Conservation (phyloP, 306 rosid genomes). For the Cotoneaster glaucophyllus region DNA sequence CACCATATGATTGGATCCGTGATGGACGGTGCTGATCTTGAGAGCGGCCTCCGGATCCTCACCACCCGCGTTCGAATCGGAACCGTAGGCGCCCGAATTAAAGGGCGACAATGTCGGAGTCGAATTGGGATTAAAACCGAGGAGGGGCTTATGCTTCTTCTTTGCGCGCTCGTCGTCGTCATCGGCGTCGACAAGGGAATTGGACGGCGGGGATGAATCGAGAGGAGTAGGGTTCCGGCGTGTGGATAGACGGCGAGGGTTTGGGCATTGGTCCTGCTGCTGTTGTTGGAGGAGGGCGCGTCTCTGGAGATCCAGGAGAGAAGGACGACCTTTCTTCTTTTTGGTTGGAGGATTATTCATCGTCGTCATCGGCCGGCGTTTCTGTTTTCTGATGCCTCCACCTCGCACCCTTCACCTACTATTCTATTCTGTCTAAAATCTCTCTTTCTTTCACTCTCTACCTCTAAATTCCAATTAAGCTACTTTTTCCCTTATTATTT, state of each 20-base stretch:
- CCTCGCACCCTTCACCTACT: conserved; percentile 17
- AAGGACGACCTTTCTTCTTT: conserved; percentile 96
- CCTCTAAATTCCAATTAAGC: background rate
- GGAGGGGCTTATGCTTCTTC: conserved; percentile 75
- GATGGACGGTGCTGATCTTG: conserved; percentile 38
- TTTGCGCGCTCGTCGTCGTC: conserved; percentile 69
- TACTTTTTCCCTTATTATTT: background rate
- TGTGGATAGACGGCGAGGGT: conserved; percentile 23
- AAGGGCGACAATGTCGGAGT: conserved; percentile 42
- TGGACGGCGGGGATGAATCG: conserved; percentile 3
- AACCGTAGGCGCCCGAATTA: conserved; percentile 22
- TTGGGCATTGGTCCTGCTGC: background rate
- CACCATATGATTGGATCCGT: conserved; percentile 51
- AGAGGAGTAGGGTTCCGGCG: conserved; percentile 17
- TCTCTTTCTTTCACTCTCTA: conserved; percentile 10
- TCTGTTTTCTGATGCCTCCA: conserved; percentile 40
- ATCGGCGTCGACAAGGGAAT: conserved; percentile 13
- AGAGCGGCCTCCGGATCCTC: conserved; percentile 37
- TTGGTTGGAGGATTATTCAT: conserved; percentile 35
- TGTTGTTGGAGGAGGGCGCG: conserved; percentile 52
- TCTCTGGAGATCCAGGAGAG: conserved; percentile 93
- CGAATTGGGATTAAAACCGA: conserved; percentile 55
- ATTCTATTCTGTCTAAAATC: conserved; percentile 17
- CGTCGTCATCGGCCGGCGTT: conserved; percentile 32
- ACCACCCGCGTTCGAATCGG: conserved; percentile 26